Evolutionary conservation across 2,329 filamentous ascomycete genomes (phyloP).

Genomic region (Stemphylium lycopersici): DNA sequence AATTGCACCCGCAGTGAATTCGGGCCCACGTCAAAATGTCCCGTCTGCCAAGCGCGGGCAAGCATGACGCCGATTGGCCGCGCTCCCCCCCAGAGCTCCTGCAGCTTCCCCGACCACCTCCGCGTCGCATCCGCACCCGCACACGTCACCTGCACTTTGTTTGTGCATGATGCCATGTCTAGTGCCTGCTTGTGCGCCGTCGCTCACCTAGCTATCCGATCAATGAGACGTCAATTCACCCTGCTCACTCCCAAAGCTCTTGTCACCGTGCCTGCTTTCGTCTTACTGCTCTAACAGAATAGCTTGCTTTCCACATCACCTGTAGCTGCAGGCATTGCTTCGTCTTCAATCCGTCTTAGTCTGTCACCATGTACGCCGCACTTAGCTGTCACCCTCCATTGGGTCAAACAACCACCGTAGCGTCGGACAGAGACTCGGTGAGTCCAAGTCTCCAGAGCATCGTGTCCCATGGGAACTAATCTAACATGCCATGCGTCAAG

Average conservation of each 20-base stretch:
- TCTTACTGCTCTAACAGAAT: constrained; percentile 1
- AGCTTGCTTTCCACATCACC: background rate
- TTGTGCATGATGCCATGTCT: constrained; percentile 9
- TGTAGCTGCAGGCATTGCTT: background rate
- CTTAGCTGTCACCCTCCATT: constrained; percentile 73
- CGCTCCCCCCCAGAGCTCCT: constrained; percentile 6
- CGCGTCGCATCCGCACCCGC: constrained; percentile 28
- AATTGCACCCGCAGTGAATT: constrained; percentile 20
- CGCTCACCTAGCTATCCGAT: constrained; percentile 1
- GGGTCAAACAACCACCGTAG: constrained; percentile 72
- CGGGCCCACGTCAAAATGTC: constrained; percentile 26
- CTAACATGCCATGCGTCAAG: constrained; percentile 27
- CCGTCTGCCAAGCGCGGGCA: constrained; percentile 19
- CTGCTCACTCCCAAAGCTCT: background rate
- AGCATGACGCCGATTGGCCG: constrained; percentile 26
- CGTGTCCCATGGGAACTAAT: constrained; percentile 11
- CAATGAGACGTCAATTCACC: constrained; percentile 10
- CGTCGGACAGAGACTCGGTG: constrained; percentile 49
- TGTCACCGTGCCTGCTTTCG: constrained; percentile 6
- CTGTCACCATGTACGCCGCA: constrained; percentile 56
- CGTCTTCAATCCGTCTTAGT: background rate
- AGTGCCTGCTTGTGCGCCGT: too few species aligned
- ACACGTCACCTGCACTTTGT: constrained; percentile 27
- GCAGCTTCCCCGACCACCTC: constrained; percentile 31
- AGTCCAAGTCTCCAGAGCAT: constrained; percentile 18